Evolutionary conservation across 225 moss, liverwort and hornwort genomes (phyloP), one percentile per base, ranked within the genome.

Genomic region (Polytrichum formosum): DNA sequence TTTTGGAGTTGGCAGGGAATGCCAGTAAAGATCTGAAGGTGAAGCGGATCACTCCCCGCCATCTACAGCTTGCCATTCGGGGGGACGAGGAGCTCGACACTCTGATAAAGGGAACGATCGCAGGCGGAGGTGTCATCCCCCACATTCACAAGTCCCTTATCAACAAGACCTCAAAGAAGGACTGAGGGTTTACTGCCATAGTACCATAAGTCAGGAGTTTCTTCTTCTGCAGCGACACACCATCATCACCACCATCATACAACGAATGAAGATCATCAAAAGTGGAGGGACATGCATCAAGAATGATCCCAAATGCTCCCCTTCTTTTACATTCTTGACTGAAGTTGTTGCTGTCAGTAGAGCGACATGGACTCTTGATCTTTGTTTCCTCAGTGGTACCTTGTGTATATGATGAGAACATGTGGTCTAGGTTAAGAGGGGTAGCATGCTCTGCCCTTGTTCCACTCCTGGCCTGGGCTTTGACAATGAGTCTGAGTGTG

Each of bases 61-160:
- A 94, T 83, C 76, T 94, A 46, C 94, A 94, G 33, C 90, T 94
- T 17, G 94, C 94, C 18, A 92, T 92, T 63, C 81, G 92, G 65
- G 84, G 71, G 77, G 92, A 79, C 60, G 82, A 81, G 73, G 86
- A 92, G 88, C 63, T 92, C 63, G 92, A 92, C 65, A 92, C 92
- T 7, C 81, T 92, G 77, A 92, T 92, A 74, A 92, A 92, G 83
- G 92, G 92, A 10, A 92, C 92, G 7, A 92, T 92, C 66, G 92
- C 92, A 0, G 94, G 94, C 28, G 94, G 94, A 69, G 92, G 85
- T 2, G 85, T 85, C 28, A 85, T 94, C 18, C 93, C 93, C 4
- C 93, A 94, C 69, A 94, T 94, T 68, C 93, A 94, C 82, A 94
- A 94, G 86, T 94, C 93, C 0, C 84, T 94, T 5, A 94, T 94